Conservation (phyloP, 129 eudicot species). For the Flaveria bidentis region DNA sequence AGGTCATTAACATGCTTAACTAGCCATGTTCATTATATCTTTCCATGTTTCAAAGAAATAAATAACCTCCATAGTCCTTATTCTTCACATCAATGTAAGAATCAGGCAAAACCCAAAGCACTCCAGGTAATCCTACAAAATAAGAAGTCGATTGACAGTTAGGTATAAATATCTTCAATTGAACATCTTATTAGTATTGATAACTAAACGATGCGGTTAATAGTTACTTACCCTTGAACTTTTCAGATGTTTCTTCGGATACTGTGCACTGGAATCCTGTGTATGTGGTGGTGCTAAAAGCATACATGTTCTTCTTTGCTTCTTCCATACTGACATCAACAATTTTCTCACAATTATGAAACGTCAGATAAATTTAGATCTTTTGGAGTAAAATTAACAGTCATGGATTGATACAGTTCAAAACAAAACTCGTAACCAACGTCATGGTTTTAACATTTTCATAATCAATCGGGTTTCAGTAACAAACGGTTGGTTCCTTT, state of each 20-base stretch:
- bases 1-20: slow-evolving; percentile 8
- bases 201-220: neutral
- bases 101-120: slow-evolving; percentile 96
- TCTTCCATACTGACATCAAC: slow-evolving; percentile 73
- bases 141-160: slow-evolving; percentile 1
- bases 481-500: neutral
- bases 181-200: too few relatives aligned
- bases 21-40: neutral
- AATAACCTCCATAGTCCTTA: slow-evolving; percentile 94
- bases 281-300: slow-evolving; percentile 95
- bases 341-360: slow-evolving; percentile 5
- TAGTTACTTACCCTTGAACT: slow-evolving; percentile 65
- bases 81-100: slow-evolving; percentile 97
- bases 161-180: neutral
- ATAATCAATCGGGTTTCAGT: neutral
- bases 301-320: slow-evolving; percentile 99
- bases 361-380: neutral
- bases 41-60: too few relatives aligned
- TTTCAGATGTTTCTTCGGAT: slow-evolving; percentile 94
- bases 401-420: neutral
- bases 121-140: slow-evolving; percentile 96
- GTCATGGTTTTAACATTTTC: neutral
- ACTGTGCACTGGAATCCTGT: slow-evolving; percentile 97
- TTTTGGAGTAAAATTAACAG: neutral
- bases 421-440: neutral